Percentiles rank a stretch among this genome's conserved stretches.
phyloP scores from a whole-genome alignment of 176 grass and related monocot species.

The Aechmea fasciata region DNA sequence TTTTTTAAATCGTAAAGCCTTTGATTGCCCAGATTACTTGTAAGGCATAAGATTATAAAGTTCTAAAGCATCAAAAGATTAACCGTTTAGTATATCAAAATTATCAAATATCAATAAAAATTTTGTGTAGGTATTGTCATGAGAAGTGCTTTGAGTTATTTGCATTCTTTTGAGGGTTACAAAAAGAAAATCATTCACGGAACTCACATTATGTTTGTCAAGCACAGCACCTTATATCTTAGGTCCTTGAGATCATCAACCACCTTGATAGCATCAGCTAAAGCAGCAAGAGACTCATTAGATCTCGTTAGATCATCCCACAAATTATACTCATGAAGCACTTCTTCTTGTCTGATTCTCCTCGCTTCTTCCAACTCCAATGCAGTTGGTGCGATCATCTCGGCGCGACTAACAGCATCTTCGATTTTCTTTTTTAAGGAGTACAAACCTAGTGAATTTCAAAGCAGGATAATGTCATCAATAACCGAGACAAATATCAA shows the following conservation, averaged over 20 bases:
- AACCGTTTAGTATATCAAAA: no score
- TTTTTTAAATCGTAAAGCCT: no score
- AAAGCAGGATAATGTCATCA: neutral
- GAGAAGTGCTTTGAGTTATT: neutral
- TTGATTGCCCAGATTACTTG: no score
- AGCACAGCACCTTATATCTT: constrained; percentile 69
- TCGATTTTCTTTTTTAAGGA: constrained; percentile 79
- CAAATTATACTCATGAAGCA: constrained; percentile 37
- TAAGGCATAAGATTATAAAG: no score
- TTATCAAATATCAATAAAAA: no score
- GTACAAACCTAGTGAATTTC: constrained; percentile 45
- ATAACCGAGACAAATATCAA: neutral
- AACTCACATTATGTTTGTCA: constrained; percentile 20
- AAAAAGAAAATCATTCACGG: neutral
- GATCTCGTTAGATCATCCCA: constrained; percentile 72
- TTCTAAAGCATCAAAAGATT: no score
- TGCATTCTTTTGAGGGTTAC: neutral
- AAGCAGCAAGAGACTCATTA: constrained; percentile 47
- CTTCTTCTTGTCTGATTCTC: constrained; percentile 59
- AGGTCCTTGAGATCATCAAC: constrained; percentile 88
- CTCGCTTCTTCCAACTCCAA: constrained; percentile 66
- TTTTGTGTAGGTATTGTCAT: neutral
- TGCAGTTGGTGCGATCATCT: constrained; percentile 40
- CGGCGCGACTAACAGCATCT: constrained; percentile 58
- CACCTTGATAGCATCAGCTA: constrained; percentile 57